Conservation (phyloP, 345 rosid species). For the Conringia planisiliqua region DNA sequence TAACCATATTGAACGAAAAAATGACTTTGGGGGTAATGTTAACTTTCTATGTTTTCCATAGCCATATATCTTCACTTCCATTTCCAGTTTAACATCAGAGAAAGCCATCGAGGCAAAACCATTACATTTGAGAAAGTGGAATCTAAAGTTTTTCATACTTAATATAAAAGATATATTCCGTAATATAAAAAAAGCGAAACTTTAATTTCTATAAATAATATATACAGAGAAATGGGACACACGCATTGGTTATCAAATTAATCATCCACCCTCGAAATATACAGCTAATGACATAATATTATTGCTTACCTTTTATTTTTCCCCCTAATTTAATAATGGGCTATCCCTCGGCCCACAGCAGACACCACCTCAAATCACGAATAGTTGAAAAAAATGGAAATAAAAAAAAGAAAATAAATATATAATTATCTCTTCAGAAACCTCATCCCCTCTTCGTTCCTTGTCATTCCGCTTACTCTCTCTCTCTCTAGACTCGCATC, state of each 20-base stretch:
- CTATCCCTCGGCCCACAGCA: constrained; percentile 14
- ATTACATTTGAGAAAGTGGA: background rate
- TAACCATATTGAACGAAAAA: background rate
- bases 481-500: constrained; percentile 26
- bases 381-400: background rate
- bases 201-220: background rate
- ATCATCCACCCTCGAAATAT: constrained; percentile 10
- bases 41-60: background rate
- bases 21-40: background rate
- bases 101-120: background rate
- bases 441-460: constrained; percentile 16
- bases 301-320: constrained; percentile 4
- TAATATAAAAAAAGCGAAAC: background rate
- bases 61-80: background rate
- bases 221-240: background rate
- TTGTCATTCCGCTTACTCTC: constrained; percentile 27
- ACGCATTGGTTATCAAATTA: constrained; percentile 3
- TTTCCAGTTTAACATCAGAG: background rate
- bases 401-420: background rate
- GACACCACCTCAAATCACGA: constrained; percentile 31
- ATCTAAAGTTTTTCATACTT: background rate
- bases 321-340: background rate
- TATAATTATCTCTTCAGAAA: constrained; percentile 27
- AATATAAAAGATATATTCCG: background rate
- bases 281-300: constrained; percentile 29